Base-by-base conservation (phyloP, 2,329 filamentous ascomycete species). In the Ramularia endophylla region DNA sequence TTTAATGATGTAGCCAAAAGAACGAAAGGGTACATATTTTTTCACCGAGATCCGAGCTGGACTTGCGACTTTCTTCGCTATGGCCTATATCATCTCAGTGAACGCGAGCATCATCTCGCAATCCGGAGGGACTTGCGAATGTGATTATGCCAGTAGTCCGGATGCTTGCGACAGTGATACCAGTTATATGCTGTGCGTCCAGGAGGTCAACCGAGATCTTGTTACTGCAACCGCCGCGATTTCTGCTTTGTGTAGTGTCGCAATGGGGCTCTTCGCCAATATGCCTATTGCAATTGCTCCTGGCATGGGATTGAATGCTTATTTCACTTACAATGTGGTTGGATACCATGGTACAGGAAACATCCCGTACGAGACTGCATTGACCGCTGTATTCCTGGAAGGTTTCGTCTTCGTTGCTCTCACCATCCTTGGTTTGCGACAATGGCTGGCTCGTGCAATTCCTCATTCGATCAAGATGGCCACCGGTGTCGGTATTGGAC, bases 321-420 rank as follows among this genome's bases (percentile, higher is more conserved):
- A 94, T 63, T 94, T 94, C 59, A 77, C 87, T 18, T 94, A 85
- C 60, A 84, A 79, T 1, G 82, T 87, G 32, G 87, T 94, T 42
- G 87, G 87, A 3, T 78, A 72, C 56, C 81, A 89, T 60, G 87
- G 87, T 31, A 75, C 71, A 16, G 86, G 86, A 2, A 71, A 74
- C 27, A 80, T 94, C 7, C 79, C 85, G 1, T 94, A 86, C 59
- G 64, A 75, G 39, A 74, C 89, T 30, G 87, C 87, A 25, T 68
- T 94, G 27, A 92, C 87, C 3, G 87, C 87, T 40, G 87, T 92
- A 51, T 94, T 94, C 60, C 82, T 92, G 11, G 87, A 94, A 64
- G 87, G 87, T 27, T 85, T 85, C 62, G 81, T 94, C 47, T 94
- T 94, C 65, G 78, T 94, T 37, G 84, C 70, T 3, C 74, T 94